Evolutionary conservation across 139 green algal species (phyloP), one percentile per base, ranked within the genome.

Genomic region (Tetraselmis chui): DNA sequence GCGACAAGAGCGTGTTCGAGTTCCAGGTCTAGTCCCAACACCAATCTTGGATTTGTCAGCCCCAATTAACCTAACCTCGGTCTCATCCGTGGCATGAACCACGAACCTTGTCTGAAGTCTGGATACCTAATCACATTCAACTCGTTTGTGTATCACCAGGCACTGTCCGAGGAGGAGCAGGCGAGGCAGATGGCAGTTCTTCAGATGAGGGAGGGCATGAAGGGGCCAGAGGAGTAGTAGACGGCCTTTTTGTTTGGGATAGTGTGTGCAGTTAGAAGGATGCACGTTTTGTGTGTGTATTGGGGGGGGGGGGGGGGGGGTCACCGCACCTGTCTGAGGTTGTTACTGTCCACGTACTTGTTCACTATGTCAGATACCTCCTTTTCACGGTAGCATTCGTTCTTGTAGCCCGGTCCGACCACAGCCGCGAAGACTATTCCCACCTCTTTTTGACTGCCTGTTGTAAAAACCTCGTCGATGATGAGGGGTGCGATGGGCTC

Each of bases 1-100:
- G 96, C 1, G 96, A 98, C 87, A 97, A 95, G 88, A 91, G 79
- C 5, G 88, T 98, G 11, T 98, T 98, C 78, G 59, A 84, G 87
- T 91, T 90, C 81, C 81, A 83, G 29, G 86, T 31, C 22, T 59
- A 0, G 18, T 75, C 23, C 26, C 0, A 32, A 0, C 78, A 76
- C 31, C 29, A 59, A 80, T 0, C 0, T 24, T 45, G n/a, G n/a
- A n/a, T n/a, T n/a, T n/a, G n/a, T n/a, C n/a, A n/a, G n/a, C n/a
- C n/a, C n/a, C n/a, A n/a, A n/a, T n/a, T n/a, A n/a, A n/a, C n/a
- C n/a, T n/a, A n/a, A n/a, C n/a, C n/a, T n/a, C n/a, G n/a, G n/a
- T n/a, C n/a, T n/a, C n/a, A n/a, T n/a, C n/a, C n/a, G n/a, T n/a
- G n/a, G n/a, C n/a, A n/a, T n/a, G n/a, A n/a, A n/a, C n/a, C 18